Evolutionary conservation across 768 basidiomycete species (phyloP).

Genomic region (Lactifluus subvellereus): DNA sequence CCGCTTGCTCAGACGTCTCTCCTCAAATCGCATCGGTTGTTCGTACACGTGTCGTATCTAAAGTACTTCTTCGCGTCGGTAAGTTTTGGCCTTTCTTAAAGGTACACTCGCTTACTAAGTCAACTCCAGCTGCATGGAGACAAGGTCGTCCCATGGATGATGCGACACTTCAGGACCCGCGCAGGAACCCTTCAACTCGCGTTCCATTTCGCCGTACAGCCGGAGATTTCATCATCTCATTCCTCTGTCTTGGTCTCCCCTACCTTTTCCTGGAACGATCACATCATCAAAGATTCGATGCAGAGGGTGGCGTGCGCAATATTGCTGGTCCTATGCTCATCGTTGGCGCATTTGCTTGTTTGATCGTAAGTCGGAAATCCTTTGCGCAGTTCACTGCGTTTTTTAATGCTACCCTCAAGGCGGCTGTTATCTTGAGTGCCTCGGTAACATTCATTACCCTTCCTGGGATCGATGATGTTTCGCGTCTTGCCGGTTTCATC

Average conservation of each 20-base stretch:
- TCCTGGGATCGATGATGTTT: constrained; percentile 60
- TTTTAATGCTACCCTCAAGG: constrained; percentile 38
- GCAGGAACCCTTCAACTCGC: constrained; percentile 20
- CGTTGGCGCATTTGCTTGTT: constrained; percentile 49
- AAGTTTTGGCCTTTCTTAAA: background rate
- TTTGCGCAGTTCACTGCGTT: background rate
- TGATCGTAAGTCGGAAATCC: constrained; percentile 26
- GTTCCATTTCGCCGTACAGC: constrained; percentile 44
- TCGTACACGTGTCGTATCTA: constrained; percentile 23
- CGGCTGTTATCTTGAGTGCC: constrained; percentile 73
- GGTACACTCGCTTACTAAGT: background rate
- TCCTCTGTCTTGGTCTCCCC: constrained; percentile 72
- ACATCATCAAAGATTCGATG: constrained; percentile 46
- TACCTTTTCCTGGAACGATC: constrained; percentile 62
- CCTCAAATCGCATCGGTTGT: constrained; percentile 8
- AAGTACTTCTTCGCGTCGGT: constrained; percentile 23
- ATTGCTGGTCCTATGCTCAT: constrained; percentile 53
- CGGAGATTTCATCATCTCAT: constrained; percentile 53
- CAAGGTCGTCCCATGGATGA: constrained; percentile 11
- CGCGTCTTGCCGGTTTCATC: constrained; percentile 60
- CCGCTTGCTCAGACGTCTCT: background rate
- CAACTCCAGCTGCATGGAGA: constrained; percentile 21
- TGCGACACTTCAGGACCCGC: constrained; percentile 20
- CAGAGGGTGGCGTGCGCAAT: constrained; percentile 48
- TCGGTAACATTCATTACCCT: constrained; percentile 78